Conservation (phyloP, 306 rosid genomes). For the Prunus davidiana region DNA sequence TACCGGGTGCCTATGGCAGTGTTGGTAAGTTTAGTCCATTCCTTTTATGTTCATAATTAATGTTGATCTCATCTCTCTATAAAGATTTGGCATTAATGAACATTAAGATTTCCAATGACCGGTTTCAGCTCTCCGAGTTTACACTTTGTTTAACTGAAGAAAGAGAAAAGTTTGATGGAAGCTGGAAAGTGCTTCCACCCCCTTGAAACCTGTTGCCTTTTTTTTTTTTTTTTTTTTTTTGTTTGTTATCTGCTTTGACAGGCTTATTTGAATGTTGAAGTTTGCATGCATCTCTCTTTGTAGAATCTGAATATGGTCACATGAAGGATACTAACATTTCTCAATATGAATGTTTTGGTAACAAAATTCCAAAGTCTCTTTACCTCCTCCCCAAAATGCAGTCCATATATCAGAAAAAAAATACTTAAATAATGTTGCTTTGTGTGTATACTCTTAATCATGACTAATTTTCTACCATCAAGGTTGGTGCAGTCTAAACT, state of each 20-base stretch:
- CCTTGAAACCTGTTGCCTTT: neutral
- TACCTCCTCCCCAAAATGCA: neutral
- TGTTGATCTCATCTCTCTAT: neutral
- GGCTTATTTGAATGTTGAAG: neutral
- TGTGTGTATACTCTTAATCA: neutral
- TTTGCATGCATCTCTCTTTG: neutral
- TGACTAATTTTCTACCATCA: neutral
- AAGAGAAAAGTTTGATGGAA: neutral
- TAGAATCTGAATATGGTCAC: neutral
- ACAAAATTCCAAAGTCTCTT: neutral
- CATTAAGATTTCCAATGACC: neutral
- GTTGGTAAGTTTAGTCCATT: slow-evolving; percentile 59
- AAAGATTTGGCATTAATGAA: neutral
- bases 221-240: neutral
- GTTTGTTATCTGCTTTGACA: neutral
- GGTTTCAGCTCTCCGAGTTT: neutral
- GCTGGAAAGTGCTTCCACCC: neutral
- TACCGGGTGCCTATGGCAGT: slow-evolving; percentile 92
- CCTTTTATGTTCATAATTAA: neutral
- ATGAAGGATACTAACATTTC: neutral
- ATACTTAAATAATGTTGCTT: neutral
- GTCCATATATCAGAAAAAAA: neutral
- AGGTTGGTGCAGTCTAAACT: slow-evolving; percentile 1
- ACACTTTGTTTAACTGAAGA: neutral
- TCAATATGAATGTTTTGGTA: neutral